Evolutionary conservation across 352 stramenopile species (phyloP).

Genomic region (Paralagenidium karlingii): DNA sequence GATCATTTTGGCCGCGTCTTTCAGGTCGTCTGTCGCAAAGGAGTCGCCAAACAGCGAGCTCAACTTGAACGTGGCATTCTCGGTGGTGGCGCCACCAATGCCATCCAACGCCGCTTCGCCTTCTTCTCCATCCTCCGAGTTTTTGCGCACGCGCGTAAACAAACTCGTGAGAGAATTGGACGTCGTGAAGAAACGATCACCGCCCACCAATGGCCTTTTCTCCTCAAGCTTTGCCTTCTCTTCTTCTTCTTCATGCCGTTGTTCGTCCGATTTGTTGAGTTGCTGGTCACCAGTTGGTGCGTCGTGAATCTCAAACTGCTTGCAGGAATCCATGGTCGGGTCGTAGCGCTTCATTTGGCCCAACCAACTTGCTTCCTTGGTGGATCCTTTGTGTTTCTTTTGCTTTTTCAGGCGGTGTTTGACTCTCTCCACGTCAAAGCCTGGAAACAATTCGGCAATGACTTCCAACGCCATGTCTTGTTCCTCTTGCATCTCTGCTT

Average conservation of each 20-base stretch:
- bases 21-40: background rate
- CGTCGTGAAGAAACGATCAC: constrained; percentile 61
- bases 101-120: constrained; percentile 66
- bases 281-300: constrained; percentile 9
- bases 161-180: constrained; percentile 38
- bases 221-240: constrained; percentile 13
- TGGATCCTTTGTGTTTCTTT: constrained; percentile 26
- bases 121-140: constrained; percentile 66
- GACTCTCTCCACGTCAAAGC: constrained; percentile 53
- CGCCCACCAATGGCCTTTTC: constrained; percentile 37
- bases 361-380: constrained; percentile 75
- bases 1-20: background rate
- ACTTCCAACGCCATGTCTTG: constrained; percentile 34
- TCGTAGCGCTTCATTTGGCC: constrained; percentile 60
- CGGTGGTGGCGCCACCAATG: constrained; percentile 18
- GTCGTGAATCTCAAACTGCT: constrained; percentile 30
- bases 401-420: constrained; percentile 29
- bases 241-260: constrained; percentile 11
- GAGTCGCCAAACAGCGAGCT: constrained; percentile 37
- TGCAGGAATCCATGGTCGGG: constrained; percentile 22
- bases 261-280: constrained; percentile 4
- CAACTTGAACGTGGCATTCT: constrained; percentile 33
- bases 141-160: constrained; percentile 68
- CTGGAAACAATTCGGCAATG: constrained; percentile 44
- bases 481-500: constrained; percentile 39